Evolutionary conservation across 306 rosid species (phyloP), one percentile per base, ranked within the genome.

Genomic region (Mimosa pudica): DNA sequence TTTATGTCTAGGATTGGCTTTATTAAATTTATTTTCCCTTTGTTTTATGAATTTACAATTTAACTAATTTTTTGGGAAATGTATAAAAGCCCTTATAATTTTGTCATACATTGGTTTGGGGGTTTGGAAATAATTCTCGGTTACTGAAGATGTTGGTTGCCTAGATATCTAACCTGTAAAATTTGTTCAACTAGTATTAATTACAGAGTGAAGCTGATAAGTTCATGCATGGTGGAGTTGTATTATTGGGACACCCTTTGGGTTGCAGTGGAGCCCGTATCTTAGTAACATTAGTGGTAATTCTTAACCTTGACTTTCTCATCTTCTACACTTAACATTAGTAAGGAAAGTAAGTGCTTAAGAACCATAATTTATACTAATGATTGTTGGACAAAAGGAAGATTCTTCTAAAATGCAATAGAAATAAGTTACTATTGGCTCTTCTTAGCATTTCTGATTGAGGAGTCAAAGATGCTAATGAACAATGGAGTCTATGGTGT

Each of bases 251-350:
- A 66, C 98, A 94, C 68, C 98, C 97, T 4, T 73, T 94, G 84
- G 97, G 97, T 44, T 92, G 98, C 88, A 94, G 98, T 71, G 98
- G 97, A 77, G 98, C 98, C 89, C 97, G 98, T 54, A 91, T 94
- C 85, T 86, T 92, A 86, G 89, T 92, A 71, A 89, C 98, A 24
- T 81, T 94, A 64, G 98, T 97, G 97, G 97, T 94, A 91, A 80
- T 65, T 76, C 73, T 30, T 49, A 44, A 66, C 47, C 79, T 80
- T 45, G 49, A 71, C 33, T 36, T 57, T 10, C 33, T 57, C 33
- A 18, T 57, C 32, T 57, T 57, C 47, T 75, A 54, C 36, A 46
- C 70, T 49, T 73, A 52, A 12, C 65, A n/a, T 61, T 70, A 2
- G 9, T 57, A 8, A 57, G 32, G 12, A 57, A 17, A 57, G 18